A percentile compares a stretch with the other conserved stretches of the same genome.
Conservation (phyloP, 2,329 filamentous ascomycete genomes). For the Pseudogymnoascus sp. region DNA sequence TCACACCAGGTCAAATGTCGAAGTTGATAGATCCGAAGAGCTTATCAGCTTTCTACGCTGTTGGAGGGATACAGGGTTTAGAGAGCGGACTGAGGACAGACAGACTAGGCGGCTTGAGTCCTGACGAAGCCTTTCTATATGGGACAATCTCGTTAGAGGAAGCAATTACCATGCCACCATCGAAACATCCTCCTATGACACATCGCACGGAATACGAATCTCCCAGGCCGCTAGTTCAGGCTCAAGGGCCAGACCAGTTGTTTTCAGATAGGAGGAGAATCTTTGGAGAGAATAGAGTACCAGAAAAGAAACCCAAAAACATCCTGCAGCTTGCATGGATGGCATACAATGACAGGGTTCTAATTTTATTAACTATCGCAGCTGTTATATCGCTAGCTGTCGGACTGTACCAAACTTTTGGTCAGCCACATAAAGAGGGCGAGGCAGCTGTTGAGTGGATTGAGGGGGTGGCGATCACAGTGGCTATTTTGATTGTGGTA, state of each 20-base stretch:
- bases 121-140: slow-evolving; percentile 57
- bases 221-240: slow-evolving; percentile 52
- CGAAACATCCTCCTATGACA: slow-evolving; percentile 20
- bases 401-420: slow-evolving; percentile 59
- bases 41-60: slow-evolving; percentile 58
- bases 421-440: slow-evolving; percentile 33
- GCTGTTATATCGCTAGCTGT: slow-evolving; percentile 61
- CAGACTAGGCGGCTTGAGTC: slow-evolving; percentile 52
- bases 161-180: slow-evolving; percentile 16
- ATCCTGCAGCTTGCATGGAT: slow-evolving; percentile 56
- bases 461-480: slow-evolving; percentile 58
- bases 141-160: slow-evolving; percentile 58
- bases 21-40: slow-evolving; percentile 73
- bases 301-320: slow-evolving; percentile 53
- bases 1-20: slow-evolving; percentile 59
- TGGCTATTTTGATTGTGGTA: slow-evolving; percentile 57
- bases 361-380: slow-evolving; percentile 60
- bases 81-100: slow-evolving; percentile 65
- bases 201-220: slow-evolving; percentile 53
- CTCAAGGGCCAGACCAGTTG: slow-evolving; percentile 59
- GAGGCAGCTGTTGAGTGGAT: slow-evolving; percentile 51
- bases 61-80: slow-evolving; percentile 63
- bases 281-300: slow-evolving; percentile 53
- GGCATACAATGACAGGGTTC: slow-evolving; percentile 65
- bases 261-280: slow-evolving; percentile 49